Conservation (phyloP, 2,329 filamentous ascomycete genomes). For the Apiospora phragmitis region DNA sequence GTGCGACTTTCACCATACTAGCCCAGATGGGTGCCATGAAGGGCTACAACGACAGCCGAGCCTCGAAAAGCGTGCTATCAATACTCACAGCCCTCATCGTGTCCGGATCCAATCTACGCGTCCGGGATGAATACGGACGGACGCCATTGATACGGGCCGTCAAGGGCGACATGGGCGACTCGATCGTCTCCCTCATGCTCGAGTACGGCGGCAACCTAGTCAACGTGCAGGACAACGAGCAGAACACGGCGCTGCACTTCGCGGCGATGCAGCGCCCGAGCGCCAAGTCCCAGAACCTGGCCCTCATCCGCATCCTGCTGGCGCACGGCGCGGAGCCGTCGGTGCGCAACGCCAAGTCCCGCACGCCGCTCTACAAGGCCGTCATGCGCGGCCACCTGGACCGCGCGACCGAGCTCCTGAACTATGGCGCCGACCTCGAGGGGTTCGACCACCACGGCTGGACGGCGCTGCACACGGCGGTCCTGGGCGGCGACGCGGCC, state of each 20-base stretch:
- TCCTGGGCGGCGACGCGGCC: conserved; percentile 19
- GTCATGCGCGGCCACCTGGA: conserved; percentile 20
- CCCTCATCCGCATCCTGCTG: conserved; percentile 20
- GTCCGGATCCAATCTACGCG: conserved; percentile 20
- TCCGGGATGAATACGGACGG: conserved; percentile 17
- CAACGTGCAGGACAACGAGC: conserved; percentile 21
- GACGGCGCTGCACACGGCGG: conserved; percentile 22
- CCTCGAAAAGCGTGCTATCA: background rate
- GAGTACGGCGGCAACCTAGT: conserved; percentile 20
- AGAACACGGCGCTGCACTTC: conserved; percentile 22
- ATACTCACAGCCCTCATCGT: conserved; percentile 20
- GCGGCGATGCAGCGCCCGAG: conserved; percentile 21
- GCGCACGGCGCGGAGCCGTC: conserved; percentile 22
- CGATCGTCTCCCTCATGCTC: conserved; percentile 22
- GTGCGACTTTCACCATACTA: background rate
- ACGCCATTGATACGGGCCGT: conserved; percentile 23
- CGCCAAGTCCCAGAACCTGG: conserved; percentile 21
- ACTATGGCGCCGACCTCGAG: conserved; percentile 24
- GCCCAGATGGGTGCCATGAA: background rate
- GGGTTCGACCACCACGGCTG: conserved; percentile 21
- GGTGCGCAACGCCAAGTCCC: conserved; percentile 20
- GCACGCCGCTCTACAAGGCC: conserved; percentile 23
- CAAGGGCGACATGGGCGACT: conserved; percentile 24
- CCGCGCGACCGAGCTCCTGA: conserved; percentile 20
- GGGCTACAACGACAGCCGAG: background rate